Evolutionary conservation across 1,284 basidiomycete genomes (phyloP).

Genomic region (Fomitopsis pinicola): DNA sequence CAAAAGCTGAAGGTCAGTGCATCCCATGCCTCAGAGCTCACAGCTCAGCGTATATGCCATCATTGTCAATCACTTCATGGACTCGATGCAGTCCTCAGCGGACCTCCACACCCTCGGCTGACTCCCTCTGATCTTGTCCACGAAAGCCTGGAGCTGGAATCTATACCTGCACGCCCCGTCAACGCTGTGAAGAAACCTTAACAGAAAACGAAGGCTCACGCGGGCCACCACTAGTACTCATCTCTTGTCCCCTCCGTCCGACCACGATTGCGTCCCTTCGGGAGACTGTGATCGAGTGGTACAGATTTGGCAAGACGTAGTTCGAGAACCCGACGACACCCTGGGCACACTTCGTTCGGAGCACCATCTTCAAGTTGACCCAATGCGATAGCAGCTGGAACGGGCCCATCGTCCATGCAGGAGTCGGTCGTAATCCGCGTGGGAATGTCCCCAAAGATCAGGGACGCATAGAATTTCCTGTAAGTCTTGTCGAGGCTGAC

Average conservation of each 20-base stretch:
- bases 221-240: slow-evolving; percentile 43
- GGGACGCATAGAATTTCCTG: not conserved
- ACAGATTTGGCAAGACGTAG: slow-evolving; percentile 31
- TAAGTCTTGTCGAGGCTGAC: slow-evolving; percentile 21
- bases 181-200: not conserved
- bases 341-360: slow-evolving; percentile 32
- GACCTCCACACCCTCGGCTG: slow-evolving; percentile 45
- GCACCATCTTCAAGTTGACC: slow-evolving; percentile 17
- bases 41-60: slow-evolving; percentile 41
- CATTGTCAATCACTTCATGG: slow-evolving; percentile 44
- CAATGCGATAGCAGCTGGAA: slow-evolving; percentile 21
- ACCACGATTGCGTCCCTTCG: slow-evolving; percentile 26
- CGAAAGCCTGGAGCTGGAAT: slow-evolving; percentile 57
- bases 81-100: slow-evolving; percentile 44
- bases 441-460: not conserved
- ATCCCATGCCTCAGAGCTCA: not conserved
- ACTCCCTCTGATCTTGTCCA: slow-evolving; percentile 48
- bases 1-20: not conserved
- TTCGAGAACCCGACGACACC: slow-evolving; percentile 38
- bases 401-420: slow-evolving; percentile 22
- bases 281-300: slow-evolving; percentile 40
- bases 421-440: slow-evolving; percentile 31
- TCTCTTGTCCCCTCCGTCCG: slow-evolving; percentile 44
- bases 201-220: slow-evolving; percentile 28
- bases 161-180: slow-evolving; percentile 36